Evolutionary conservation across 257 asterid genomes (phyloP).

Genomic region (Salvia hispanica): DNA sequence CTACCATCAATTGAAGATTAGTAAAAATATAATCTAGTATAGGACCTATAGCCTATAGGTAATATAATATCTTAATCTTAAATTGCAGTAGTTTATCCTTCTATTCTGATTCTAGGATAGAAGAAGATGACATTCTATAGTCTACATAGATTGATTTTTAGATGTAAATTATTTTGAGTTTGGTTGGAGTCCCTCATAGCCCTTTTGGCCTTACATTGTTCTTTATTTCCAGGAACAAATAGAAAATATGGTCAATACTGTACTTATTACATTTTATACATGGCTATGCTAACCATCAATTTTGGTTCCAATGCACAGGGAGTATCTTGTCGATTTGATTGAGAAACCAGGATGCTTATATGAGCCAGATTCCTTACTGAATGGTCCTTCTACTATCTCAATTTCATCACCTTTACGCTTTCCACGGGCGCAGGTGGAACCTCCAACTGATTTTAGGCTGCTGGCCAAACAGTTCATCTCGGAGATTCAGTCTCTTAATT

Average conservation of each 20-base stretch:
- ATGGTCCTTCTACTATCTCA: slow-evolving; percentile 91
- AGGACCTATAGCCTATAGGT: too few relatives aligned
- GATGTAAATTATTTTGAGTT: slow-evolving; percentile 26
- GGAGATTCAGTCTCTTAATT: slow-evolving; percentile 75
- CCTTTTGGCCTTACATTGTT: slow-evolving; percentile 21
- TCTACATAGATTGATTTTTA: slow-evolving; percentile 5
- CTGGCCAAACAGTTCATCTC: slow-evolving; percentile 89
- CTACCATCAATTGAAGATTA: neutral
- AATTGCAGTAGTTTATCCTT: slow-evolving; percentile 6
- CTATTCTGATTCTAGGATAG: slow-evolving; percentile 17
- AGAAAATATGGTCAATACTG: neutral
- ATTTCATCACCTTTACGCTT: slow-evolving; percentile 89
- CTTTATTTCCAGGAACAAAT: slow-evolving; percentile 9
- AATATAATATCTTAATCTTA: too few relatives aligned
- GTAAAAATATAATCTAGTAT: slow-evolving; percentile 14
- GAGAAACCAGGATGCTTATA: slow-evolving; percentile 77
- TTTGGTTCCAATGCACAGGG: slow-evolving; percentile 64
- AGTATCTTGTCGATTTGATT: slow-evolving; percentile 84
- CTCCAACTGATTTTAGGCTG: slow-evolving; percentile 68
- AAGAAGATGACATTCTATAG: neutral
- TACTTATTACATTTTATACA: slow-evolving; percentile 8
- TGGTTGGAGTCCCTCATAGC: slow-evolving; percentile 13
- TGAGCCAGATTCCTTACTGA: slow-evolving; percentile 90
- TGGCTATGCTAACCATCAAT: slow-evolving; percentile 26
- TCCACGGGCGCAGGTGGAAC: slow-evolving; percentile 76